phyloP scores from a whole-genome alignment of 176 grass and related monocot species.

The Areca catechu region DNA sequence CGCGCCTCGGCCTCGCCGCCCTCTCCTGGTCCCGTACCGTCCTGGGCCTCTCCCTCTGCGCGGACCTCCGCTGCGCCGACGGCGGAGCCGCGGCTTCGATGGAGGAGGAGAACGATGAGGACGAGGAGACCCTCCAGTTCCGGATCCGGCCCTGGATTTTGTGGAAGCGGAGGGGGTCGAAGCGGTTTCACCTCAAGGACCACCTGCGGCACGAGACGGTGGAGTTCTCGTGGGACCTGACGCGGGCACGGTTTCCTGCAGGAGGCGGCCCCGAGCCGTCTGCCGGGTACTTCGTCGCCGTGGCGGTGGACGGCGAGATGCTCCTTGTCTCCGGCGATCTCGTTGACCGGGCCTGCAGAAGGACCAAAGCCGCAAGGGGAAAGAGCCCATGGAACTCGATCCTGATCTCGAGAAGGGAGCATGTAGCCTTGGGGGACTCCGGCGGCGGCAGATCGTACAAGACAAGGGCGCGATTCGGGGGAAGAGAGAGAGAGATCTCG shows the following conservation, averaged over 20 bases:
- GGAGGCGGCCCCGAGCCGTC: conserved; percentile 40
- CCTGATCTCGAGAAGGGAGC: conserved; percentile 12
- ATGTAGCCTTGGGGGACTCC: background rate
- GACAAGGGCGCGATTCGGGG: background rate
- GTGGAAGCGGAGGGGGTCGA: conserved; percentile 44
- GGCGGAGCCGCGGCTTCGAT: background rate
- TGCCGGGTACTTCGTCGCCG: conserved; percentile 53
- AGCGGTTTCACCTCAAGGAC: conserved; percentile 34
- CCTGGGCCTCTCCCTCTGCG: conserved; percentile 57
- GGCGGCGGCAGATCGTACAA: background rate
- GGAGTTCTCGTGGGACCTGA: conserved; percentile 59
- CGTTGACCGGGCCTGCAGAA: conserved; percentile 38
- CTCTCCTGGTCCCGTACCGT: conserved; percentile 63
- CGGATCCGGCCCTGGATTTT: conserved; percentile 54
- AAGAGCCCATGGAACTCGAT: background rate
- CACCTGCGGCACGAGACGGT: conserved; percentile 18
- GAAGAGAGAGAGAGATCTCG: conserved; percentile 5
- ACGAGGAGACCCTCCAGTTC: conserved; percentile 41
- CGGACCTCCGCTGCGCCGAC: conserved; percentile 38
- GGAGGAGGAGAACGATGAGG: conserved; percentile 12
- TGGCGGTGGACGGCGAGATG: conserved; percentile 61
- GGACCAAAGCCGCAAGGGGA: conserved; percentile 22
- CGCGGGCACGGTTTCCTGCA: conserved; percentile 30
- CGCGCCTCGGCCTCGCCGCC: conserved; percentile 49
- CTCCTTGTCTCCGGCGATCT: conserved; percentile 61